Conservation (phyloP, 1,139 yeast genomes). For the Suhomyces coccinellae region DNA sequence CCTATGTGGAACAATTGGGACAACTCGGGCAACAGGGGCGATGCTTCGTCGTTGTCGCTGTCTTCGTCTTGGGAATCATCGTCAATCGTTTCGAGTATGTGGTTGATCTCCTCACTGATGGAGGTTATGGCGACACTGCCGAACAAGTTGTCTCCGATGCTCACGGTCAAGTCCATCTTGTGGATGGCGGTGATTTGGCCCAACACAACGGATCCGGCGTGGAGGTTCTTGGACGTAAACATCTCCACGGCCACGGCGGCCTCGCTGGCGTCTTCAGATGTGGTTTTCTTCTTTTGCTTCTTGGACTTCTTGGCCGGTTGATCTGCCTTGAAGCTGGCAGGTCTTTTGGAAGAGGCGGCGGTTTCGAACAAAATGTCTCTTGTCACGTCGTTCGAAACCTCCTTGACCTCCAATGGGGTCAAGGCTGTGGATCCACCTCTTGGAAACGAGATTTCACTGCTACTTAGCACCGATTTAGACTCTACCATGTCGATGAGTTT, state of each 20-base stretch:
- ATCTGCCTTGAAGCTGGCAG: conserved; percentile 25
- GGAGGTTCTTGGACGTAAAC: conserved; percentile 58
- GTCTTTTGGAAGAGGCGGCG: conserved; percentile 35
- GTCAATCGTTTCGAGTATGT: conserved; percentile 53
- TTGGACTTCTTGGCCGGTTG: conserved; percentile 26
- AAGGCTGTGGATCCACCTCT: conserved; percentile 91
- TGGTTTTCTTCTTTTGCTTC: conserved; percentile 35
- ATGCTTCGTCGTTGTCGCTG: conserved; percentile 24
- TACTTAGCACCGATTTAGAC: conserved; percentile 26
- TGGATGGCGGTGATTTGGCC: conserved; percentile 72
- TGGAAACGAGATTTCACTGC: conserved; percentile 78
- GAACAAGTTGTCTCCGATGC: conserved; percentile 79
- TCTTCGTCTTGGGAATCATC: conserved; percentile 46
- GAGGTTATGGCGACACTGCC: conserved; percentile 82
- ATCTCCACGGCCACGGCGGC: conserved; percentile 53
- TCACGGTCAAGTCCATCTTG: conserved; percentile 61
- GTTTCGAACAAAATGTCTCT: conserved; percentile 77
- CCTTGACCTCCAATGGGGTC: conserved; percentile 88
- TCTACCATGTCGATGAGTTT: conserved; percentile 11
- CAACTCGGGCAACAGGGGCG: conserved; percentile 56
- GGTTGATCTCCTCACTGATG: conserved; percentile 64
- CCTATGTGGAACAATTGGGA: conserved; percentile 61
- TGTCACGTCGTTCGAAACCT: conserved; percentile 89
- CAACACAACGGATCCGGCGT: conserved; percentile 70
- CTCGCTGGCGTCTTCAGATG: conserved; percentile 24